These are phyloP conservation scores for Colletotrichum musicola DNA, from an alignment of 2,329 filamentous ascomycete species.

Conservation along the genomic window DNA sequence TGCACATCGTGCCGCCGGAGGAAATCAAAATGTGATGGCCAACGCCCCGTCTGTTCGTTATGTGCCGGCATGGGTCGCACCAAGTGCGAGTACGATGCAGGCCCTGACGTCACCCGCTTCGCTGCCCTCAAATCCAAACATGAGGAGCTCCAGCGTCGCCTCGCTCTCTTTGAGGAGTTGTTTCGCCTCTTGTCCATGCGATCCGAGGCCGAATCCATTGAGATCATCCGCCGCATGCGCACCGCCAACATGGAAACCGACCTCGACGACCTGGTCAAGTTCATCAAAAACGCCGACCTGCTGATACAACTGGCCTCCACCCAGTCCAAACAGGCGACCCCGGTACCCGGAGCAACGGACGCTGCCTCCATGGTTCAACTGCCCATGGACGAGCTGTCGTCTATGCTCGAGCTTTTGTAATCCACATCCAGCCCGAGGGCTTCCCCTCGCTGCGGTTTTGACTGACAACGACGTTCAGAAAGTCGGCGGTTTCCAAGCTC, in stretches of 20 bases:
- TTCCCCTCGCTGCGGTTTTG: not conserved
- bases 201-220: slow-evolving; percentile 37
- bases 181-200: slow-evolving; percentile 35
- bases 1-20: slow-evolving; percentile 38
- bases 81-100: slow-evolving; percentile 40
- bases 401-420: slow-evolving; percentile 32
- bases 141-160: slow-evolving; percentile 36
- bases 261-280: slow-evolving; percentile 34
- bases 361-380: not conserved
- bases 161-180: slow-evolving; percentile 35
- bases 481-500: slow-evolving; percentile 30
- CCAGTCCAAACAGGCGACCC: slow-evolving; percentile 12
- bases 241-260: slow-evolving; percentile 31
- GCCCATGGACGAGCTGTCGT: slow-evolving; percentile 23
- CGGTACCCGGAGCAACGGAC: slow-evolving; percentile 1
- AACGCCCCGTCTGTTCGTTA: slow-evolving; percentile 37
- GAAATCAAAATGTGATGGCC: slow-evolving; percentile 40
- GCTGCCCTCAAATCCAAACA: slow-evolving; percentile 37
- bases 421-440: slow-evolving; percentile 4
- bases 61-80: slow-evolving; percentile 38
- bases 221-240: slow-evolving; percentile 38
- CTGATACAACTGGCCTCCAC: slow-evolving; percentile 33
- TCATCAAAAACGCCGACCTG: slow-evolving; percentile 39
- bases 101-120: slow-evolving; percentile 38
- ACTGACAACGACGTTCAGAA: slow-evolving; percentile 24